These are phyloP conservation scores for Colletotrichum kahawae DNA, from an alignment of 2,329 filamentous ascomycete genomes.

Conservation along the genomic window DNA sequence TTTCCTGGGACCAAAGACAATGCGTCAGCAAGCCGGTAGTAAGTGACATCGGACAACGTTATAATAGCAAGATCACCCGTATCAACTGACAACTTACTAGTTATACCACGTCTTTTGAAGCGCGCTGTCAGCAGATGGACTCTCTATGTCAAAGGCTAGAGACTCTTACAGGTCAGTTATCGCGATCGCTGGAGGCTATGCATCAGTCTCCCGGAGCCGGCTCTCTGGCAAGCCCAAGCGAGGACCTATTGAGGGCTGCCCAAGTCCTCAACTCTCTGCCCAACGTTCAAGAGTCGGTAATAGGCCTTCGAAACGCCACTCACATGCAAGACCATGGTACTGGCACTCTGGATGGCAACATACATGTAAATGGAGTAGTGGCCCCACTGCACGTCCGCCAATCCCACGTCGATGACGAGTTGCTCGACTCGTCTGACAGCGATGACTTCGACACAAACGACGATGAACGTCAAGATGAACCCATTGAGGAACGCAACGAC, in stretches of 20 bases:
- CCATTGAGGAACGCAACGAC: not conserved
- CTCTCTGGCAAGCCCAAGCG: not conserved
- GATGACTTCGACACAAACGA: not conserved
- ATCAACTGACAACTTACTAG: not conserved
- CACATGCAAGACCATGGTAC: not conserved
- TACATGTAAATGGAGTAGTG: not conserved
- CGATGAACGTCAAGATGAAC: not conserved
- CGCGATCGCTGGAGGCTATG: slow-evolving; percentile 4
- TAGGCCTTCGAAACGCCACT: not conserved
- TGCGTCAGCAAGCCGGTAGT: slow-evolving; percentile 27
- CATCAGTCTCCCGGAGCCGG: not conserved
- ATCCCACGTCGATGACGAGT: not conserved
- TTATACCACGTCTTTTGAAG: slow-evolving; percentile 26
- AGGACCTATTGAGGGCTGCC: slow-evolving; percentile 19
- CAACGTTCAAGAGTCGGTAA: not conserved
- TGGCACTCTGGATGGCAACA: not conserved
- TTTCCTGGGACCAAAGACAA: slow-evolving; percentile 28
- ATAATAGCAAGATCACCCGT: not conserved
- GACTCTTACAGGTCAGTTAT: slow-evolving; percentile 19
- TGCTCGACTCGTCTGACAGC: not conserved
- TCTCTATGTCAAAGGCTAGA: slow-evolving; percentile 28
- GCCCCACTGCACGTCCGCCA: not conserved
- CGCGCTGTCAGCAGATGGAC: slow-evolving; percentile 28
- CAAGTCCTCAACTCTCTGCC: slow-evolving; percentile 20
- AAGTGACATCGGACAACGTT: not conserved